Conservation (phyloP, 331 rosid genomes). For the Rhamnella rubrinervis region DNA sequence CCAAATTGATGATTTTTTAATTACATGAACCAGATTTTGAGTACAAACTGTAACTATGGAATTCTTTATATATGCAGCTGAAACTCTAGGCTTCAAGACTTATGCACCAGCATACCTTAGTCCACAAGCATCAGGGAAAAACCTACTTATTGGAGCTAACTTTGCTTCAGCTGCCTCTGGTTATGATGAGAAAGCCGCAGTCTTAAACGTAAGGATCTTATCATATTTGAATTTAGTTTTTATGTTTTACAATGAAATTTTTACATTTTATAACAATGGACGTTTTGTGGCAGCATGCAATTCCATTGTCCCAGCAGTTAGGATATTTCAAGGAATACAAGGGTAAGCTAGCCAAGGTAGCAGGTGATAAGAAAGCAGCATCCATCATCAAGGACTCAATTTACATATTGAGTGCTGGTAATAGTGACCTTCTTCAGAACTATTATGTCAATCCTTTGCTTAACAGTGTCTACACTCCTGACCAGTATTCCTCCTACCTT, state of each 20-base stretch:
- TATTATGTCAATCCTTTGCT: conserved; percentile 78
- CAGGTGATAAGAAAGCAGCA: conserved; percentile 71
- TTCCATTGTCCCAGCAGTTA: conserved; percentile 73
- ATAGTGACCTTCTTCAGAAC: conserved; percentile 83
- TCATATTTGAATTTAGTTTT: not conserved
- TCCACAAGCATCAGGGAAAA: conserved; percentile 90
- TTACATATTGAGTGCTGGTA: conserved; percentile 80
- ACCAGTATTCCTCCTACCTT: conserved; percentile 61
- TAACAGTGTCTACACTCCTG: conserved; percentile 61
- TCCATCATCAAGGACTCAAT: conserved; percentile 67
- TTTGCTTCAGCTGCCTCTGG: conserved; percentile 98
- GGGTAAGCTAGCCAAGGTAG: conserved; percentile 66
- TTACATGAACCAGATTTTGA: not conserved
- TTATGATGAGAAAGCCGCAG: conserved; percentile 81
- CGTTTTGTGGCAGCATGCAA: conserved; percentile 71
- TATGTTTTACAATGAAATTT: not conserved
- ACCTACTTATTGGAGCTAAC: conserved; percentile 86
- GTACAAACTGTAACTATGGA: not conserved
- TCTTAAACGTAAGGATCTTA: conserved; percentile 44
- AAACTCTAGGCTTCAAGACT: conserved; percentile 72
- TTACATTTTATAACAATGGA: not conserved
- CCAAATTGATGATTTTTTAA: not conserved
- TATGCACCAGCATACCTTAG: conserved; percentile 84
- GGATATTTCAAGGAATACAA: conserved; percentile 77
- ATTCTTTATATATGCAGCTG: conserved; percentile 53